Conservation (phyloP, 768 basidiomycete genomes). For the Lentinus tigrinus region DNA sequence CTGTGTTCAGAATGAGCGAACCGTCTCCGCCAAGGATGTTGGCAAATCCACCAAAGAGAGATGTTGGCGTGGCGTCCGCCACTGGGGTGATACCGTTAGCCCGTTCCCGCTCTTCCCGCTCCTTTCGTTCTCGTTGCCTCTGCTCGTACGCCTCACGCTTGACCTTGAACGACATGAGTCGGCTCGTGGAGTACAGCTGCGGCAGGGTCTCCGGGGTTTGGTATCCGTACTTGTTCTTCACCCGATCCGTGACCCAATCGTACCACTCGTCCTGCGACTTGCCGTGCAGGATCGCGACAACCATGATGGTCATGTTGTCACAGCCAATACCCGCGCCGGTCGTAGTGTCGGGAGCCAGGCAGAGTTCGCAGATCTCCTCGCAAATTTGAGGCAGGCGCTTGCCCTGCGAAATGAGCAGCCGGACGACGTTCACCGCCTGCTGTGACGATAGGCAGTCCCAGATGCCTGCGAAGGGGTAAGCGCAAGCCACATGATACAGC, state of each 20-base stretch:
- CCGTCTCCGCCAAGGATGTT: slow-evolving; percentile 55
- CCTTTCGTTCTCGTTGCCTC: slow-evolving; percentile 33
- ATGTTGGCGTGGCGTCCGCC: slow-evolving; percentile 7
- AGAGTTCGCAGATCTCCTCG: slow-evolving; percentile 88
- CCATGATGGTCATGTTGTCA: slow-evolving; percentile 97
- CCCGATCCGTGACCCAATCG: slow-evolving; percentile 81
- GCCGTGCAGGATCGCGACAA: slow-evolving; percentile 85
- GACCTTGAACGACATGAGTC: slow-evolving; percentile 62
- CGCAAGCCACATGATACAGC: not conserved
- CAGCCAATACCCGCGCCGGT: slow-evolving; percentile 93
- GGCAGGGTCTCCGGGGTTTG: slow-evolving; percentile 74
- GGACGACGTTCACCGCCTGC: slow-evolving; percentile 86
- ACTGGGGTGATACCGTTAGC: not conserved
- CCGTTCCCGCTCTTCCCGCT: slow-evolving; percentile 16
- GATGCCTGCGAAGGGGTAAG: slow-evolving; percentile 63
- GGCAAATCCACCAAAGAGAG: slow-evolving; percentile 46
- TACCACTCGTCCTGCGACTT: slow-evolving; percentile 93
- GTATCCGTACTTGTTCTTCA: slow-evolving; percentile 73
- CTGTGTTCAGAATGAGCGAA: slow-evolving; percentile 12
- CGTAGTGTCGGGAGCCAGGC: slow-evolving; percentile 90
- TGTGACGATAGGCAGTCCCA: slow-evolving; percentile 98
- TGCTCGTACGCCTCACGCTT: slow-evolving; percentile 57
- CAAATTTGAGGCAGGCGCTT: slow-evolving; percentile 80
- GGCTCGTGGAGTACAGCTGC: slow-evolving; percentile 68
- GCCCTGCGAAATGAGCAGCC: slow-evolving; percentile 77